phyloP scores from a whole-genome alignment of 805 yeast genomes.

The Lipomyces yamadae region DNA sequence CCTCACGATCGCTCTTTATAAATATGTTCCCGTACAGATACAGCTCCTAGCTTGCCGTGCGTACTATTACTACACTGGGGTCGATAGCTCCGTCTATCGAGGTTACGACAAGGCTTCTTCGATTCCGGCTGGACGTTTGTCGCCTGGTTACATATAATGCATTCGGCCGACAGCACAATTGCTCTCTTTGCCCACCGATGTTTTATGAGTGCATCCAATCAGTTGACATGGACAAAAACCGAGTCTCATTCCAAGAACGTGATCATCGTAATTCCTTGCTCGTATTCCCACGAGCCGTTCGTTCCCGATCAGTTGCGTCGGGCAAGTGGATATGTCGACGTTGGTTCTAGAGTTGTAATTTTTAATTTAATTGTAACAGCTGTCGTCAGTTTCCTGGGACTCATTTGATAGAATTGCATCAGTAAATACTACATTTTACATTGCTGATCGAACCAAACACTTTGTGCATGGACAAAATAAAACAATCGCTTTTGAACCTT shows the following conservation, averaged over 20 bases:
- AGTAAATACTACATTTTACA: neutral
- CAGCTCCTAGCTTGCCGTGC: constrained; percentile 1
- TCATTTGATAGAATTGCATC: neutral
- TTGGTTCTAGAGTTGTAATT: neutral
- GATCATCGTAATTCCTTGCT: too few relatives aligned
- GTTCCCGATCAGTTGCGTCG: too few relatives aligned
- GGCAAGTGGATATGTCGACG: too few relatives aligned
- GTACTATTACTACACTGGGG: constrained; percentile 13
- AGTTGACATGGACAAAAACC: too few relatives aligned
- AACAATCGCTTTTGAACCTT: neutral
- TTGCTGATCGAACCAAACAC: neutral
- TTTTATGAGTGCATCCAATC: too few relatives aligned
- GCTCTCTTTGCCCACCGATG: neutral
- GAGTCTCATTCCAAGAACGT: too few relatives aligned
- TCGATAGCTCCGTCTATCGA: neutral
- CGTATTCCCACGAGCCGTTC: too few relatives aligned
- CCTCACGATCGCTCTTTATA: constrained; percentile 5
- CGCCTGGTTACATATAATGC: neutral
- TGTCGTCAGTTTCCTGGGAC: neutral
- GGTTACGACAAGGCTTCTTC: neutral
- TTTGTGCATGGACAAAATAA: neutral
- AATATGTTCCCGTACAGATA: constrained; percentile 2
- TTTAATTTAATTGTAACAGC: neutral
- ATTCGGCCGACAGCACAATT: neutral
- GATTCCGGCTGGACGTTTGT: neutral